phyloP scores from a whole-genome alignment of 257 asterid genomes.

The Primulina eburnea region DNA sequence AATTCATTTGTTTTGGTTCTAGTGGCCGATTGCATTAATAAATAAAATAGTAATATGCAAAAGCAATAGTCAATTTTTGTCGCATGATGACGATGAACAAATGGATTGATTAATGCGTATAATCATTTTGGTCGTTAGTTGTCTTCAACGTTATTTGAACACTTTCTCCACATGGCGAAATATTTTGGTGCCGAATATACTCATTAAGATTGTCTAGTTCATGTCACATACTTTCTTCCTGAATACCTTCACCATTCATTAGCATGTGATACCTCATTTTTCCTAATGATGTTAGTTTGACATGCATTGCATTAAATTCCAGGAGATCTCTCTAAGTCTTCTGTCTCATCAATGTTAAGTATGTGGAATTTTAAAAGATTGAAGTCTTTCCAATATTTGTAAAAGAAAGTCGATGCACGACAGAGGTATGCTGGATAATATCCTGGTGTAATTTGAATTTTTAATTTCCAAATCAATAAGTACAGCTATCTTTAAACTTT shows the following conservation, averaged over 20 bases:
- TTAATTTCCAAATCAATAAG: too few species aligned
- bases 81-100: background rate
- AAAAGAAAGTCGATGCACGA: background rate
- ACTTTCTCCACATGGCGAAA: background rate
- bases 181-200: slow-evolving; percentile 4
- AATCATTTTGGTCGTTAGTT: background rate
- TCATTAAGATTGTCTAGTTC: slow-evolving; percentile 1
- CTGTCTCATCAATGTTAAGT: background rate
- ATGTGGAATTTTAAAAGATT: too few species aligned
- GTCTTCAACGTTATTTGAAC: background rate
- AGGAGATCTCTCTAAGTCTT: background rate
- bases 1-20: background rate
- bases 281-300: background rate
- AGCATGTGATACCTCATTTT: slow-evolving; percentile 6
- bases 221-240: background rate
- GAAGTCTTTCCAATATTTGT: background rate
- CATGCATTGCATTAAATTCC: background rate
- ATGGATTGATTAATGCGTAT: too few species aligned
- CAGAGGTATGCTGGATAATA: background rate
- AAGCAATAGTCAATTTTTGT: background rate
- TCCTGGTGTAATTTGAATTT: background rate
- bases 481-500: background rate
- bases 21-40: background rate
- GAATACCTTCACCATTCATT: background rate
- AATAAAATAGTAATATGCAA: background rate